These are phyloP conservation scores for Lophiotrema nucula DNA, from an alignment of 495 filamentous ascomycete genomes.

Conservation along the genomic window DNA sequence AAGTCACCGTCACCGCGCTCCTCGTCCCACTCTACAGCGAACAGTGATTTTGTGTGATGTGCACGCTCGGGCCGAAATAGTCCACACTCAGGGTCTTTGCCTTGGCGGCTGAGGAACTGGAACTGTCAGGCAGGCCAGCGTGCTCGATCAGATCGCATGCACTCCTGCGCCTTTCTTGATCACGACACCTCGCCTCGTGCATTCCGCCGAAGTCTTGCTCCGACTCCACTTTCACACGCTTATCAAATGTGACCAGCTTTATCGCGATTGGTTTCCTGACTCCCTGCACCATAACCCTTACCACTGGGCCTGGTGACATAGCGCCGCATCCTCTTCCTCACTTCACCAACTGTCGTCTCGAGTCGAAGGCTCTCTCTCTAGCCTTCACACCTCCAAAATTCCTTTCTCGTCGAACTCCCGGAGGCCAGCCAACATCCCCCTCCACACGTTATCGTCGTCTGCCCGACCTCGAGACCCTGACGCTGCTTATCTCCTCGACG, in stretches of 20 bases:
- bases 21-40: too few species aligned
- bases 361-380: slow-evolving; percentile 51
- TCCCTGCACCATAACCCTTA: slow-evolving; percentile 4
- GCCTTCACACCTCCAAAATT: slow-evolving; percentile 59
- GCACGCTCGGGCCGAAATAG: slow-evolving; percentile 1
- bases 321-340: slow-evolving; percentile 16
- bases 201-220: background rate
- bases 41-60: too few species aligned
- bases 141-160: background rate
- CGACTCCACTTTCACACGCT: slow-evolving; percentile 7
- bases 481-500: slow-evolving; percentile 43
- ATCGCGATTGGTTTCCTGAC: slow-evolving; percentile 14
- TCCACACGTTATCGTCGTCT: slow-evolving; percentile 53
- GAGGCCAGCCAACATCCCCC: slow-evolving; percentile 56
- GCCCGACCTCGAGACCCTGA: slow-evolving; percentile 40
- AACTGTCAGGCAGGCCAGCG: too few species aligned
- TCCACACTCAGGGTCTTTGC: background rate
- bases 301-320: slow-evolving; percentile 25
- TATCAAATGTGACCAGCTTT: slow-evolving; percentile 27
- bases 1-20: too few species aligned
- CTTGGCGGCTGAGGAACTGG: background rate
- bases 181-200: slow-evolving; percentile 12
- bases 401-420: slow-evolving; percentile 39
- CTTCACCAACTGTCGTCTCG: slow-evolving; percentile 8
- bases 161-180: slow-evolving; percentile 9